Conservation (phyloP, 208 protist species). For the Naegleria gruberi region DNA sequence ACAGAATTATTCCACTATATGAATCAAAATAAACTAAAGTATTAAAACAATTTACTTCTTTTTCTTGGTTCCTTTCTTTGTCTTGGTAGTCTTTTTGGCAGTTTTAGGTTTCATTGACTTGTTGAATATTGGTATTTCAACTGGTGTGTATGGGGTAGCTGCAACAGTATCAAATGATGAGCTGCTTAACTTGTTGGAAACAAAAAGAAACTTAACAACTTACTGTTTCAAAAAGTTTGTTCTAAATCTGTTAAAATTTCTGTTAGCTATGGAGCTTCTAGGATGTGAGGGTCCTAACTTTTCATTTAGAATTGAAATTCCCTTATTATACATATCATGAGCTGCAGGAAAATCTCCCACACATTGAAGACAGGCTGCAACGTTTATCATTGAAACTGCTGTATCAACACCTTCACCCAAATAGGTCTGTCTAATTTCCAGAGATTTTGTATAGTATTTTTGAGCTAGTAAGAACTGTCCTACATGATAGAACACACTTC, state of each 20-base stretch:
- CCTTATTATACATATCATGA: background rate
- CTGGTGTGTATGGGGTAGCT: background rate
- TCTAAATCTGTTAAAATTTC: background rate
- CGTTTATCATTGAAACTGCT: background rate
- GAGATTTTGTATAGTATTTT: background rate
- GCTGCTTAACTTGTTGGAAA: background rate
- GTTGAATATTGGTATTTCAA: background rate
- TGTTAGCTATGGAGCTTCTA: background rate
- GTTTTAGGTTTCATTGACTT: background rate
- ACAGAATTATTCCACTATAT: background rate
- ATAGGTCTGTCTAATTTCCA: background rate
- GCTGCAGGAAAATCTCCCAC: background rate
- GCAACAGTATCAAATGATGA: background rate
- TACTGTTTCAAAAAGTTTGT: background rate
- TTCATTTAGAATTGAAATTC: background rate
- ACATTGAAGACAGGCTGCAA: background rate
- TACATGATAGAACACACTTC: background rate
- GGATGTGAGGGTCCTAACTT: background rate
- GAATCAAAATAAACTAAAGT: background rate
- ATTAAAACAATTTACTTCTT: background rate
- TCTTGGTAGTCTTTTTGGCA: background rate
- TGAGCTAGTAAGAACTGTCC: background rate
- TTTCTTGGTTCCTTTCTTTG: background rate
- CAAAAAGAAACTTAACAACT: background rate
- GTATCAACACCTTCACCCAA: background rate